Base-by-base conservation (phyloP, 225 moss, liverwort and hornwort genomes). In the Asterella californica region DNA sequence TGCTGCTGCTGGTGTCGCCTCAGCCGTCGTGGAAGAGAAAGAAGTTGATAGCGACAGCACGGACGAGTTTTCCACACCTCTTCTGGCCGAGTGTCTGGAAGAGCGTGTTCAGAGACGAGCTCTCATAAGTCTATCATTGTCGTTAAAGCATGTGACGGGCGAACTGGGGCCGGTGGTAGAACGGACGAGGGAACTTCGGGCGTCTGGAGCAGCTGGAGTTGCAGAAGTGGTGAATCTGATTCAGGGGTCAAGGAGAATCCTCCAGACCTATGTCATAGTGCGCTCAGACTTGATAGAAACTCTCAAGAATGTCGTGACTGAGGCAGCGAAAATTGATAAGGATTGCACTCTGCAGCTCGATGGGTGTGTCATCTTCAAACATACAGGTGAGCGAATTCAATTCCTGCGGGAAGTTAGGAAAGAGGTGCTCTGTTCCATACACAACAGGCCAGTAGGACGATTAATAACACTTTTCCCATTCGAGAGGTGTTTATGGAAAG, bases 331-430 rank as follows among this genome's bases (percentile, higher is more conserved):
- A 66, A 47, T 78, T 29, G 78, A 78, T n/a, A 78, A 67, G 48
- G 78, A 78, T 24, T 78, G 78, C 78, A 78, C 65, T 49, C 78
- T 78, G 65, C 78, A 78, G 66, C 78, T 78, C 15, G 78, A 78
- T 65, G 48, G 48, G 5, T 78, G 65, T 67, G 65, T 78, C 65
- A 32, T 78, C 33, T 67, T 78, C 67, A 66, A 48, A 47, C 49
- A 48, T 66, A 78, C 78, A 65, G 78, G 78, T 78, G 30, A 78
- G 78, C 10, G 42, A 38, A 5, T 19, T 22, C 24, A 24, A 59
- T 59, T 47, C 27, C 10, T 73, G 48, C 7, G 37, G 72, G 42
- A 45, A 70, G 8, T 25, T 33, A 49, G 37, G 36, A 24, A 49
- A 15, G 22, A 74, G 50, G 15, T 74, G 74, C 53, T 74, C 74